Evolutionary conservation across 345 rosid genomes (phyloP).

Genomic region (Citrus glauca): DNA sequence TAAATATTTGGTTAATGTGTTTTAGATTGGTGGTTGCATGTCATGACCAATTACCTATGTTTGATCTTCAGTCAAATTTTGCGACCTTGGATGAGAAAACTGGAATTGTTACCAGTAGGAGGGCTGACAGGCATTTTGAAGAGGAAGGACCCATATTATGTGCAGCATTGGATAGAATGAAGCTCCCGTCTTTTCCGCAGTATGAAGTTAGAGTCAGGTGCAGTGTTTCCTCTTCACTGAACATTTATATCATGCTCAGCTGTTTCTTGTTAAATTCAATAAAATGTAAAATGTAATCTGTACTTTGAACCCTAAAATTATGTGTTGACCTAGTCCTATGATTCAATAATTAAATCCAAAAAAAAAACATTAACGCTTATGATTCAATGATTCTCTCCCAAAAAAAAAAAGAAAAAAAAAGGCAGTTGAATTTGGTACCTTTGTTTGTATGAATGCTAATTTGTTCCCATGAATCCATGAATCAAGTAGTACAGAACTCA

Average conservation of each 20-base stretch:
- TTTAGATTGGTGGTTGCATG: not conserved
- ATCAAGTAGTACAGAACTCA: not conserved
- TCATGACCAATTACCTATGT: not conserved
- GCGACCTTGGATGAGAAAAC: constrained; percentile 90
- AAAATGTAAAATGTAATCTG: not conserved
- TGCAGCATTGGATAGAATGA: constrained; percentile 86
- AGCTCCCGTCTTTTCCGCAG: constrained; percentile 78
- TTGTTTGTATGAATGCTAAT: not conserved
- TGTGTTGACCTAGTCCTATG: not conserved
- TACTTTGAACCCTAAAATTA: constrained; percentile 8
- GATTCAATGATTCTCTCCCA: not conserved
- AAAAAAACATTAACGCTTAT: not conserved
- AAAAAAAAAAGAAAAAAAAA: not conserved
- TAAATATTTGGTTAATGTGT: not conserved
- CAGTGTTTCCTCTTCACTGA: not conserved
- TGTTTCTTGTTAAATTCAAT: not conserved
- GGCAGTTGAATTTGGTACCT: not conserved
- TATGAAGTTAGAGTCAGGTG: constrained; percentile 97
- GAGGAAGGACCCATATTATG: constrained; percentile 97
- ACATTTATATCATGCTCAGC: not conserved
- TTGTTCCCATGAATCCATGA: not conserved
- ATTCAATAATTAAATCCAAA: not conserved
- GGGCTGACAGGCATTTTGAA: constrained; percentile 97
- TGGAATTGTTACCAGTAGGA: constrained; percentile 75
- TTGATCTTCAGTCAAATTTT: constrained; percentile 71